phyloP scores from a whole-genome alignment of 2,329 filamentous ascomycete species.

The Incumbomyces delicatus region DNA sequence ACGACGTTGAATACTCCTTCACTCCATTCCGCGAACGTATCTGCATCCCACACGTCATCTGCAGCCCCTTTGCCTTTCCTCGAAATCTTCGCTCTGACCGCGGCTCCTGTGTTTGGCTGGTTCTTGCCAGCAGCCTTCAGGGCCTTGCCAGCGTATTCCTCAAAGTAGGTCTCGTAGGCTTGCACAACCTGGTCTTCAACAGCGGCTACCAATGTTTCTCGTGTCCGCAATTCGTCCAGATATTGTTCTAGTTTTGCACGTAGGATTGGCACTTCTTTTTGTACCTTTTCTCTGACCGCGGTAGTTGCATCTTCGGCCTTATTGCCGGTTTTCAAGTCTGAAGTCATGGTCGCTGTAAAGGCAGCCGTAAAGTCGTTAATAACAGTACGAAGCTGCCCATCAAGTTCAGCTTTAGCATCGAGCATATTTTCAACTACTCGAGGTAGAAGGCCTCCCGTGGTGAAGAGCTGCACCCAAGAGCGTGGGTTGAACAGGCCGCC shows the following conservation, averaged over 20 bases:
- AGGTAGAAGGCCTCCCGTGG: conserved; percentile 46
- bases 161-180: conserved; percentile 56
- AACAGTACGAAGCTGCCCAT: conserved; percentile 50
- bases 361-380: conserved; percentile 58
- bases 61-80: conserved; percentile 51
- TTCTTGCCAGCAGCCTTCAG: conserved; percentile 19
- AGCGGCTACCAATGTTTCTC: conserved; percentile 56
- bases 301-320: conserved; percentile 34
- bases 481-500: conserved; percentile 57
- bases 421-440: conserved; percentile 63
- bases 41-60: conserved; percentile 55
- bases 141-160: conserved; percentile 37
- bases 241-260: conserved; percentile 51
- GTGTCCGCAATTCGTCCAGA: conserved; percentile 54
- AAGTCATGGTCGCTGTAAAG: conserved; percentile 49
- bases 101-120: conserved; percentile 11
- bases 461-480: conserved; percentile 51
- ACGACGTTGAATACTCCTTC: conserved; percentile 44
- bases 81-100: conserved; percentile 27
- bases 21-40: conserved; percentile 55
- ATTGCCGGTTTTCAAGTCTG: conserved; percentile 29
- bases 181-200: conserved; percentile 55
- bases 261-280: conserved; percentile 48
- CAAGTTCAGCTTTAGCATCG: conserved; percentile 59
- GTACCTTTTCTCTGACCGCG: conserved; percentile 44